Percentiles rank a stretch among this genome's conserved stretches.
Evolutionary conservation across 1,139 yeast species (phyloP).

Genomic region (Diutina neorugosa): DNA sequence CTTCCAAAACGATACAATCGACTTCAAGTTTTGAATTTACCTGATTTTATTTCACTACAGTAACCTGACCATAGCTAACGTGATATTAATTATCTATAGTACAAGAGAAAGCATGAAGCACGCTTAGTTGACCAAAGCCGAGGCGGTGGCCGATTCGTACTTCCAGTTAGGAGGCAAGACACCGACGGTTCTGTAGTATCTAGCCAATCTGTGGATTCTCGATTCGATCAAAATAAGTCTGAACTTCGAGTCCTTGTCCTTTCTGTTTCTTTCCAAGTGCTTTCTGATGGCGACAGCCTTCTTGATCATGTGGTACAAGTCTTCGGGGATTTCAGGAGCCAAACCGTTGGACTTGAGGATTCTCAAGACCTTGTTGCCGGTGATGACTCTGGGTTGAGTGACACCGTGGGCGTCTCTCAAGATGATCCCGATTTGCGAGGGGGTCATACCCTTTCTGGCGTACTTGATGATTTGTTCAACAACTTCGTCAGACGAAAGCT

Average conservation of each 20-base stretch:
- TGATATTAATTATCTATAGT: not conserved
- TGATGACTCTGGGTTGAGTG: slow-evolving; percentile 91
- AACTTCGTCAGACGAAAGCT: slow-evolving; percentile 88
- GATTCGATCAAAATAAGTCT: slow-evolving; percentile 99
- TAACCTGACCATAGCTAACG: slow-evolving; percentile 4
- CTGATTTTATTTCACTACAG: not conserved
- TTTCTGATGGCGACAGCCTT: slow-evolving; percentile 99
- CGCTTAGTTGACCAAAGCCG: slow-evolving; percentile 91
- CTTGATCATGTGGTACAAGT: slow-evolving; percentile 96
- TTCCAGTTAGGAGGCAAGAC: slow-evolving; percentile 99
- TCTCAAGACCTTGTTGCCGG: slow-evolving; percentile 99
- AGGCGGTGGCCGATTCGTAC: slow-evolving; percentile 99
- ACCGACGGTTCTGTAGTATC: slow-evolving; percentile 99
- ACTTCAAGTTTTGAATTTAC: not conserved
- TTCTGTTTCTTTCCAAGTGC: slow-evolving; percentile 99
- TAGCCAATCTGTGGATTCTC: slow-evolving; percentile 99
- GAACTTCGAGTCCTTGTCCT: slow-evolving; percentile 99
- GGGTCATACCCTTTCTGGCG: slow-evolving; percentile 99
- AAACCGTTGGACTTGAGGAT: slow-evolving; percentile 98
- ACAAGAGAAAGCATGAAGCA: not conserved
- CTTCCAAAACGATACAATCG: not conserved
- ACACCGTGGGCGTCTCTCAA: slow-evolving; percentile 99
- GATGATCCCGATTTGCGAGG: slow-evolving; percentile 98
- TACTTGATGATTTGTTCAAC: slow-evolving; percentile 98
- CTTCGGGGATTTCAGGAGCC: slow-evolving; percentile 99